Conservation (phyloP, 1,139 yeast genomes). For the Pichia sp. region DNA sequence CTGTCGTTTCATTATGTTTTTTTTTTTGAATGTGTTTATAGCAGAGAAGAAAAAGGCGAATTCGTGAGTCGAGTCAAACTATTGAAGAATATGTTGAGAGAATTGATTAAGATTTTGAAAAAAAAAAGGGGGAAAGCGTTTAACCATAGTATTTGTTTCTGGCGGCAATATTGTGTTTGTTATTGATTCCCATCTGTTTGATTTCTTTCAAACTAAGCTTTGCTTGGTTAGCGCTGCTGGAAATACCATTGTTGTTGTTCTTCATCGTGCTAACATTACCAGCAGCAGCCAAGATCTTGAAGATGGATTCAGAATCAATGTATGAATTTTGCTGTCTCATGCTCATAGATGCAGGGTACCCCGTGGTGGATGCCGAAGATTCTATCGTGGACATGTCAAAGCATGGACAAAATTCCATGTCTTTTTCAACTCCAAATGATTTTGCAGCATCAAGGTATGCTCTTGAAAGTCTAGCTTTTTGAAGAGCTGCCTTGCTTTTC, state of each 20-base stretch:
- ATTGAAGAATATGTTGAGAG: not conserved
- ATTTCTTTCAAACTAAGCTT: not conserved
- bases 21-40: not conserved
- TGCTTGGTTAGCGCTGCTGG: not conserved
- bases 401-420: constrained; percentile 63
- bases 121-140: not conserved
- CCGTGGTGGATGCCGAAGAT: constrained; percentile 9
- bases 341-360: constrained; percentile 9
- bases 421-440: constrained; percentile 68
- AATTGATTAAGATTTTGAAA: too few species aligned
- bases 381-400: constrained; percentile 22
- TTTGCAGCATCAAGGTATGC: constrained; percentile 58
- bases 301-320: constrained; percentile 24
- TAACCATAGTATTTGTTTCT: constrained; percentile 8
- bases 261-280: constrained; percentile 12
- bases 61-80: not conserved
- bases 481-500: constrained; percentile 8
- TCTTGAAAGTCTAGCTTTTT: constrained; percentile 32
- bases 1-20: not conserved
- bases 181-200: constrained; percentile 2
- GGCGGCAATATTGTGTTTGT: constrained; percentile 4
- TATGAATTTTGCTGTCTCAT: constrained; percentile 3
- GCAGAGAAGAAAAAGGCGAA: not conserved
- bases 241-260: constrained; percentile 1
- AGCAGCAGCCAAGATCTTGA: constrained; percentile 27